Conservation (phyloP, 768 basidiomycete species). For the Mycena venus region DNA sequence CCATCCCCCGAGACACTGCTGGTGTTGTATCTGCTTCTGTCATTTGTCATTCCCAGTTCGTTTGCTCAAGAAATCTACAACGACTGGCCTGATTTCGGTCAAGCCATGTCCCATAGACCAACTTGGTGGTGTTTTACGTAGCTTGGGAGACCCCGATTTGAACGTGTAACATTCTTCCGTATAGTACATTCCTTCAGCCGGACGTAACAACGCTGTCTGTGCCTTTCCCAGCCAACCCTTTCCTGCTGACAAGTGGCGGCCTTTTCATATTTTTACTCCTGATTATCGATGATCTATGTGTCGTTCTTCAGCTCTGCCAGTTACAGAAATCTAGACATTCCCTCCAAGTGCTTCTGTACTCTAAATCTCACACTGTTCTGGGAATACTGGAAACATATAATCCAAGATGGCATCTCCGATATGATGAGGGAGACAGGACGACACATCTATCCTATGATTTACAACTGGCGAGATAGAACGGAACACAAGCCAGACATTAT, state of each 20-base stretch:
- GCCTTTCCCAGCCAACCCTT: neutral
- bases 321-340: constrained; percentile 46
- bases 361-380: constrained; percentile 9
- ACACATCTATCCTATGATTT: constrained; percentile 19
- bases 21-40: constrained; percentile 70
- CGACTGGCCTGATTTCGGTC: constrained; percentile 38
- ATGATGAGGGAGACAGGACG: constrained; percentile 12
- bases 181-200: neutral
- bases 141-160: constrained; percentile 26
- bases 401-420: constrained; percentile 34
- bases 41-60: constrained; percentile 63
- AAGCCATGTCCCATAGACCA: constrained; percentile 25
- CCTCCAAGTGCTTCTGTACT: constrained; percentile 48
- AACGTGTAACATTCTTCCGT: constrained; percentile 13
- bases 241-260: constrained; percentile 19
- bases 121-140: constrained; percentile 33
- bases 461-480: constrained; percentile 49
- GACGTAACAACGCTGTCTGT: constrained; percentile 5
- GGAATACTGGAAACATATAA: neutral
- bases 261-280: constrained; percentile 53
- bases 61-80: constrained; percentile 38
- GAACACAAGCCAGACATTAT: constrained; percentile 47
- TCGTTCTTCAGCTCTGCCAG: constrained; percentile 52
- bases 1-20: constrained; percentile 47
- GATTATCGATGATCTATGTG: constrained; percentile 45